Evolutionary conservation across 192 early-diverging fungal genomes (phyloP).

Genomic region (Gigaspora rosea): DNA sequence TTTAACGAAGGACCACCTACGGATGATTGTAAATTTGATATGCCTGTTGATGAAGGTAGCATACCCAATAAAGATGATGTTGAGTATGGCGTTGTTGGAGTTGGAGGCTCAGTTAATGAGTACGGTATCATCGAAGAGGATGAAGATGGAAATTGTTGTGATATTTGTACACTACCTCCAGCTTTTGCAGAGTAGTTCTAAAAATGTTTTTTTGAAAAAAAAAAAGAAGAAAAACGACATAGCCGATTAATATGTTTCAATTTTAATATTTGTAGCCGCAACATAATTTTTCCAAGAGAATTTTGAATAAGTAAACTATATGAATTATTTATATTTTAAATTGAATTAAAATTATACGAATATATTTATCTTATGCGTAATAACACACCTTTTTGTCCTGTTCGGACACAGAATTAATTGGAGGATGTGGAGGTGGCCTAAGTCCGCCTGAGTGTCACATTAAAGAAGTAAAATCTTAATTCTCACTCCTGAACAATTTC

Average conservation of each 20-base stretch:
- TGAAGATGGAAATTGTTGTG: slow-evolving; percentile 15
- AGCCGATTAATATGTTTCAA: background rate
- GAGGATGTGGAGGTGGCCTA: slow-evolving; percentile 22
- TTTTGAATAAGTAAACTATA: no score
- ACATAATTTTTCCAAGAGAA: background rate
- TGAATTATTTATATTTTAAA: no score
- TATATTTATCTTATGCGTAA: background rate
- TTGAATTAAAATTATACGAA: no score
- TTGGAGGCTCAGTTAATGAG: slow-evolving; percentile 24
- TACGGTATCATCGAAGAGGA: slow-evolving; percentile 40
- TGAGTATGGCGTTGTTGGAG: slow-evolving; percentile 28
- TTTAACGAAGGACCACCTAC: slow-evolving; percentile 14
- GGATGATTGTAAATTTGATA: slow-evolving; percentile 24
- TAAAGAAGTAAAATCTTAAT: slow-evolving; percentile 15
- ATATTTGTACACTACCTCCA: slow-evolving; percentile 33
- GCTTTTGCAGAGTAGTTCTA: slow-evolving; percentile 48
- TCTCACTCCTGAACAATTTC: background rate
- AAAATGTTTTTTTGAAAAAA: background rate
- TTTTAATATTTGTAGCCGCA: background rate
- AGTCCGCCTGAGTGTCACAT: slow-evolving; percentile 27
- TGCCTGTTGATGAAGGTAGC: slow-evolving; percentile 14
- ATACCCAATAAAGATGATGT: slow-evolving; percentile 16
- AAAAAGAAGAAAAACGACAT: background rate
- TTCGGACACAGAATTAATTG: slow-evolving; percentile 32
- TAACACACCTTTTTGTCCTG: slow-evolving; percentile 33